Conservation (phyloP, 805 yeast species). For the Candida manassasensis region DNA sequence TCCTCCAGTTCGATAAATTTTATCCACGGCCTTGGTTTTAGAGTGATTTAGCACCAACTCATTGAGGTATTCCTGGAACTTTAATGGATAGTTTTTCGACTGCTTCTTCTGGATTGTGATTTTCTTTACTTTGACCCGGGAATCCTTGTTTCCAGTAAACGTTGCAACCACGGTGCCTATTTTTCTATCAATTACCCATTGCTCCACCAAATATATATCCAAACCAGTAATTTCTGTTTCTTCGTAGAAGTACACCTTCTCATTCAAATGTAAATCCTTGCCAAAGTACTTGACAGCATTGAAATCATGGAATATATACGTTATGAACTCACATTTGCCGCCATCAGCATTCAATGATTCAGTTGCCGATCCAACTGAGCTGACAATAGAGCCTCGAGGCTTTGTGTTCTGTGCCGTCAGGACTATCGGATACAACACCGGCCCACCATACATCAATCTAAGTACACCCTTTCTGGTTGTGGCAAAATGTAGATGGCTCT, state of each 20-base stretch:
- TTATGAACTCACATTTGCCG: conserved; percentile 20
- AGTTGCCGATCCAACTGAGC: background rate
- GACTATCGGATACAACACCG: background rate
- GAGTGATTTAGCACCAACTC: conserved; percentile 65
- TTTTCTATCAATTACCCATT: conserved; percentile 79
- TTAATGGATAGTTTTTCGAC: conserved; percentile 43
- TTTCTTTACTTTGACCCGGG: conserved; percentile 53
- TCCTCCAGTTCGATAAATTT: background rate
- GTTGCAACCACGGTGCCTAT: conserved; percentile 68
- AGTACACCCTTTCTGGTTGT: too few relatives aligned
- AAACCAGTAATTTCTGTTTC: conserved; percentile 60
- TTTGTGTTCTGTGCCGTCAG: background rate
- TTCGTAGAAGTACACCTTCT: conserved; percentile 39
- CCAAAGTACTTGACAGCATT: conserved; percentile 47
- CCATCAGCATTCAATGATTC: background rate
- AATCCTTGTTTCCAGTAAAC: conserved; percentile 78
- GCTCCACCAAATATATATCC: conserved; percentile 89
- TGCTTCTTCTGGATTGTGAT: conserved; percentile 50
- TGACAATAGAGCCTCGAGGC: conserved; percentile 1
- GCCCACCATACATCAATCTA: too few relatives aligned
- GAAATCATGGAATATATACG: conserved; percentile 53
- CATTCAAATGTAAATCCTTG: conserved; percentile 27
- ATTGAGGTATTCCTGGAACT: conserved; percentile 56
- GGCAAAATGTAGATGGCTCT: too few relatives aligned
- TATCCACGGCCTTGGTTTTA: conserved; percentile 53